Evolutionary conservation across 2,329 filamentous ascomycete genomes (phyloP), one percentile per base, ranked within the genome.

Genomic region (Ophiostoma australiae): DNA sequence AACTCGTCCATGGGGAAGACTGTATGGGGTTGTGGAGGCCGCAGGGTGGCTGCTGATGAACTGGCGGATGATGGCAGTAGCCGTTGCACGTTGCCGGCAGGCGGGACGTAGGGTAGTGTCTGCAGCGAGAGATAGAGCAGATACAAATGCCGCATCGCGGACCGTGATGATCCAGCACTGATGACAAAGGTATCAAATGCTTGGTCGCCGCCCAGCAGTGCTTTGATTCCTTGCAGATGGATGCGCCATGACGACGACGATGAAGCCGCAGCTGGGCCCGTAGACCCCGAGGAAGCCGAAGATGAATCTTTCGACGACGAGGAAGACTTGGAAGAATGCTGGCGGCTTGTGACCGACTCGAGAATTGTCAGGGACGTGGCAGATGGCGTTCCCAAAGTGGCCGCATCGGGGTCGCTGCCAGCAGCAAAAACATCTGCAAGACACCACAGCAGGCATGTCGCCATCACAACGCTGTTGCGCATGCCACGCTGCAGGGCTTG

Each of bases 171-270:
- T 1, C 68, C 44, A 0, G 70, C 69, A 15, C 69, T 39, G n/a
- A 70, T 69, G n/a, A 69, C 67, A 67, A 70, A 69, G 0, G 67
- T 58, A 10, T 67, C 48, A 15, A 70, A 61, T 17, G 58, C 71
- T 20, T 68, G 58, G n/a, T 67, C 71, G 31, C 69, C 72, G 5
- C 63, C 69, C 23, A 73, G 69, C 37, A 73, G 15, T 7, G 72
- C 72, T 44, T 73, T 37, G 39, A 70, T 69, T 10, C 72, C 72
- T n/a, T 72, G 69, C 5, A 73, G 70, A 31, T 73, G 72, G 39
- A 73, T 70, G 20, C 70, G 70, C 72, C 72, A 73, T 5, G 72
- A 72, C 2, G 52, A 55, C 7, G 70, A 44, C 0, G 69, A 48
- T 4, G 68, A 13, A 20, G 70, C 61, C 33, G 33, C 5, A 15